Evolutionary conservation across 2,329 filamentous ascomycete species (phyloP), one percentile per base, ranked within the genome.

Genomic region (Microdochium bolleyi): DNA sequence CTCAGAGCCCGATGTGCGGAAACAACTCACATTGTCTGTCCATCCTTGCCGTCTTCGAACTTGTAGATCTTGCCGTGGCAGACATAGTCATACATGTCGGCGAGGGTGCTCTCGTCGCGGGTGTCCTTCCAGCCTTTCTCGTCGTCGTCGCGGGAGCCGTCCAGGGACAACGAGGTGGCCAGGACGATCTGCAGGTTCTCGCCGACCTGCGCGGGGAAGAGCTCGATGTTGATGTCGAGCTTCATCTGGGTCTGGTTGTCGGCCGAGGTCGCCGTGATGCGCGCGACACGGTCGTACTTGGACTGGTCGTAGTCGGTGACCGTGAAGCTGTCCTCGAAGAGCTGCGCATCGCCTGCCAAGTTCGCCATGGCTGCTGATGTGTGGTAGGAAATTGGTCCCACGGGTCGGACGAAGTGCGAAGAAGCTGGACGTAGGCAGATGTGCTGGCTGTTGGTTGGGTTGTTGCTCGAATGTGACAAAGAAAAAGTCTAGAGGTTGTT

Each of bases 251-350:
- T 89, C 58, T 83, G 78, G 61, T 80, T 82, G 72, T 95, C 90
- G 60, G 80, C 77, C 24, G 87, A 92, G 51, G 80, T 88, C 66
- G 84, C 91, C 52, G 77, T 83, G 66, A 97, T 83, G 61, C 94
- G 92, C 52, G 89, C 88, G 24, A 96, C 92, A 58, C 92, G 89
- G 74, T 97, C 94, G 73, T 99, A 99, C 74, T 96, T 96, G 64
- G 85, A 82, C 64, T 85, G 80, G 74, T 96, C 88, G 68, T 90
- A 76, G 52, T 81, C 73, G 60, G 84, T 92, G 63, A 97, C 79
- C 56, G 81, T 88, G 80, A 97, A 96, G 64, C 83, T 86, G 67
- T 95, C 91, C 73, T 96, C 91, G 74, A 95, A 95, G 70, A 97
- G 88, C 64, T 94, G 87, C 54, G 92, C 86, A 74, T 97, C 92